A percentile compares a stretch with the other conserved stretches of the same genome.
phyloP scores from a whole-genome alignment of 306 rosid species.

The Lablab purpureus region DNA sequence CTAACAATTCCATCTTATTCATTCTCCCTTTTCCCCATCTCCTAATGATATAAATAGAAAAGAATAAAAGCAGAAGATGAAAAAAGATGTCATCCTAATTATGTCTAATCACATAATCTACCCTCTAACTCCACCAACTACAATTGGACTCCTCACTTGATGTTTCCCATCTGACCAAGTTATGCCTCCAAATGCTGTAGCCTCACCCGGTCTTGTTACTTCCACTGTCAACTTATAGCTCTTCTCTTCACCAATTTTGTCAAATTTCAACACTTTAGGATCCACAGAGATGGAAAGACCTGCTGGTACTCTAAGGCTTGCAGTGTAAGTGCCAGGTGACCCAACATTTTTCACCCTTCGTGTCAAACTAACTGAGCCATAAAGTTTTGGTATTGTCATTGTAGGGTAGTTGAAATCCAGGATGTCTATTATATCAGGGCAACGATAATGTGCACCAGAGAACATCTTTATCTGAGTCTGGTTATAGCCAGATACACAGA shows the following conservation, averaged over 20 bases:
- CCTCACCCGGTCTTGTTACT: slow-evolving; percentile 33
- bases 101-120: not conserved
- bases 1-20: not conserved
- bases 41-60: not conserved
- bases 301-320: slow-evolving; percentile 38
- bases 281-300: slow-evolving; percentile 58
- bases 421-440: slow-evolving; percentile 29
- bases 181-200: slow-evolving; percentile 54
- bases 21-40: slow-evolving; percentile 27
- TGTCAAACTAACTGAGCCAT: slow-evolving; percentile 52
- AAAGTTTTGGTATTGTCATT: slow-evolving; percentile 57
- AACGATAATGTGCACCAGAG: slow-evolving; percentile 35
- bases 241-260: slow-evolving; percentile 60
- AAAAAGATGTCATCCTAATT: slow-evolving; percentile 21
- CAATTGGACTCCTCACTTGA: slow-evolving; percentile 67
- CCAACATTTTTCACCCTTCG: slow-evolving; percentile 76
- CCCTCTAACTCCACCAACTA: slow-evolving; percentile 46
- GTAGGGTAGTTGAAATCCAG: slow-evolving; percentile 79
- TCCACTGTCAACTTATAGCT: slow-evolving; percentile 58
- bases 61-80: not conserved
- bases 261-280: slow-evolving; percentile 59
- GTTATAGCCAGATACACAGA: slow-evolving; percentile 63
- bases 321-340: slow-evolving; percentile 59
- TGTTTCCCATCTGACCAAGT: slow-evolving; percentile 71
- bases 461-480: slow-evolving; percentile 41